phyloP scores from a whole-genome alignment of 2,329 filamentous ascomycete species.

The Aureobasidium sp. region DNA sequence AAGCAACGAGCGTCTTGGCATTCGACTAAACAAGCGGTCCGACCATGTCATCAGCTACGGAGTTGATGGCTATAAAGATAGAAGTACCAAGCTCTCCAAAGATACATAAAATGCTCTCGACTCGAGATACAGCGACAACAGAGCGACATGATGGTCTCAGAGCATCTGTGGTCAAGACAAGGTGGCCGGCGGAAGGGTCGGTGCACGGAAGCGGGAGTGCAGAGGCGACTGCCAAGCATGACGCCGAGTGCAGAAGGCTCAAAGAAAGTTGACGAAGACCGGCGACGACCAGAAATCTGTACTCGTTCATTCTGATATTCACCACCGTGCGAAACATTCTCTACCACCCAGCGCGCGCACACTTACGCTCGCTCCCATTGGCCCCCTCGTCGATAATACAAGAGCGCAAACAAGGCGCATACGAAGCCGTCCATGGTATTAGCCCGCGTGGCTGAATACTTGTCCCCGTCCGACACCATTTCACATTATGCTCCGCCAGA shows the following conservation, averaged over 20 bases:
- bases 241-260: slow-evolving; percentile 9
- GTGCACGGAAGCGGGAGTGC: slow-evolving; percentile 1
- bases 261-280: slow-evolving; percentile 1
- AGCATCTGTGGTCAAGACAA: background rate
- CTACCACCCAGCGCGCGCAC: background rate
- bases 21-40: background rate
- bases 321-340: background rate
- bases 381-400: background rate
- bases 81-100: background rate
- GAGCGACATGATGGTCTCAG: background rate
- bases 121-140: background rate
- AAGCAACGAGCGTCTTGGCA: background rate
- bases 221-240: slow-evolving; percentile 9
- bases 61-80: background rate
- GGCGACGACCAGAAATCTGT: background rate
- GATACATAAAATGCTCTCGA: background rate
- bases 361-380: background rate
- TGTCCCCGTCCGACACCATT: slow-evolving; percentile 29
- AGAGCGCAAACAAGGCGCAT: slow-evolving; percentile 14
- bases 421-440: slow-evolving; percentile 36
- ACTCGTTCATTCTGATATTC: background rate
- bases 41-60: background rate
- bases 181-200: background rate
- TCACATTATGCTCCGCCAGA: slow-evolving; percentile 15
- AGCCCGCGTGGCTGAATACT: slow-evolving; percentile 41